These are phyloP conservation scores for Aaosphaeria pasadenensis DNA, from an alignment of 2,329 filamentous ascomycete species.

Conservation along the genomic window DNA sequence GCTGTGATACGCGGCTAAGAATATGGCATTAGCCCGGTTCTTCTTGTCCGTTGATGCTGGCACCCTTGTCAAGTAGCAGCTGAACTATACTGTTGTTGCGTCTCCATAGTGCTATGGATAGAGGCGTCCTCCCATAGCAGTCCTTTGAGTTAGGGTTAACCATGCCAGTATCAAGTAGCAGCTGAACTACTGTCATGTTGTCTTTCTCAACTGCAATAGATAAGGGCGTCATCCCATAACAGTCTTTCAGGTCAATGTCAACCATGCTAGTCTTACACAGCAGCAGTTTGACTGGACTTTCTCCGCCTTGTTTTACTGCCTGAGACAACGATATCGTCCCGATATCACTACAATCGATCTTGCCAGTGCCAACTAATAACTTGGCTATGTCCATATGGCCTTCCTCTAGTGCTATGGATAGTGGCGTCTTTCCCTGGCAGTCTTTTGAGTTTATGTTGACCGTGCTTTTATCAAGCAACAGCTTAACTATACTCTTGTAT, in stretches of 20 bases:
- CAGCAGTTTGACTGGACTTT: neutral
- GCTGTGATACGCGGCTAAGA: no score
- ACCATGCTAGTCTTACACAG: neutral
- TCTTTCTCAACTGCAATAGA: neutral
- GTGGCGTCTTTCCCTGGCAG: neutral
- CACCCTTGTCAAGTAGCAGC: neutral
- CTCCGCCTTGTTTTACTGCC: no score
- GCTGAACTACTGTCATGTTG: neutral
- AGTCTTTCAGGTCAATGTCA: neutral
- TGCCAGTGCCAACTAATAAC: neutral
- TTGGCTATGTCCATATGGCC: neutral
- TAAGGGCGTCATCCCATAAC: neutral
- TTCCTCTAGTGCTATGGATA: neutral
- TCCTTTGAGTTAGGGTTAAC: constrained; percentile 1
- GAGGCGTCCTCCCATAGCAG: neutral
- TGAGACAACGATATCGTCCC: no score
- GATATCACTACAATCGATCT: no score
- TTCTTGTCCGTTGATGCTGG: no score
- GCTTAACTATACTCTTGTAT: neutral
- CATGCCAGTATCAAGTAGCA: neutral
- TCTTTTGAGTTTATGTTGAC: neutral
- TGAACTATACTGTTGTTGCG: neutral
- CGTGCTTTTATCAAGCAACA: neutral
- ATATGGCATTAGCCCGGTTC: no score
- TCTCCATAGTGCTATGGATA: neutral